Base-by-base conservation (phyloP, 371 early-diverging fungal genomes). In the Mortierella sp. region DNA sequence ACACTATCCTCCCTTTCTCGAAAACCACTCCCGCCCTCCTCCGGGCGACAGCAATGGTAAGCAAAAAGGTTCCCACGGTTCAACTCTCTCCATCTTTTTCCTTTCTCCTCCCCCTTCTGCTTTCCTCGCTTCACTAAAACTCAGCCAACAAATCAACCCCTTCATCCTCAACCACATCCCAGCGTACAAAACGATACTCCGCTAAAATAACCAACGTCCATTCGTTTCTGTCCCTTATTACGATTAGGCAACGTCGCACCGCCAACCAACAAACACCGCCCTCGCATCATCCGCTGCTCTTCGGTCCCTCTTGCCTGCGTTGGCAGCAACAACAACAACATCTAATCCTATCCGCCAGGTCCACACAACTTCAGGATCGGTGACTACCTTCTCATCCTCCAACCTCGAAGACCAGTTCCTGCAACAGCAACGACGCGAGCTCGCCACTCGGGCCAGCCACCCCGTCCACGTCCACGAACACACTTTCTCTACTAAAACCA, bases 141-240 rank as follows among this genome's bases (percentile, higher is more conserved):
- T 68, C 68, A 68, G 68, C 63, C 6, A 63, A 18, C 68, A 68
- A 68, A 38, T 68, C 63, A 63, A 68, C 41, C 68, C 43, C 68
- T 41, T 68, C 43, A 68, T 32, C 8, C 29, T 29, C 38, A 63
- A 35, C 35, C 63, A 4, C 14, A 0, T 41, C 43, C 68, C 41
- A 4, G 24, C 6, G 24, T 41, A 38, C 43, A 41, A 35, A 35
- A 68, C 16, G 18, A 35, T 8, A 38, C 68, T 68, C 68, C 68
- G 68, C 68, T 24, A 21, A 38, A 10, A 24, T 24, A 38, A 68
- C 21, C 7, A 68, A 68, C 68, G 68, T 68, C 68, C 41, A 68
- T 35, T 24, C 21, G 24, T 24, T 14, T 32, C 43, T 38, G 8
- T 35, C 11, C 38, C 5, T 11, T 38, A 38, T 8, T 3, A 2